A percentile compares a stretch with the other conserved stretches of the same genome.
Conservation (phyloP, 1,139 yeast species). For the Sugiyamaella novakii region DNA sequence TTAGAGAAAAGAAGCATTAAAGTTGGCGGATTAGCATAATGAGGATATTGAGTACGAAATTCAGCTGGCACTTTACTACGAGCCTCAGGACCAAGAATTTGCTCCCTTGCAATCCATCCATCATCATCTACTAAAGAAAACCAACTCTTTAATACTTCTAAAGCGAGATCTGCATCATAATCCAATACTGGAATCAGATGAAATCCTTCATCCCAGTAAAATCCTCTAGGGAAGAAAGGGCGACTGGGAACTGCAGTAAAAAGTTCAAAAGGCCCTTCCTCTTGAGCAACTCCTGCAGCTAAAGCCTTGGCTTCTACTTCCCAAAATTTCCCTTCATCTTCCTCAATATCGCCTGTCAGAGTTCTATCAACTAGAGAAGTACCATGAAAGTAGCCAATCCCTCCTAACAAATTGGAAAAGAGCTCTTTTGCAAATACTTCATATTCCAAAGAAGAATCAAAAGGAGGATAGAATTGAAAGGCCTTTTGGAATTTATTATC, state of each 20-base stretch:
- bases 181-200: slow-evolving; percentile 80
- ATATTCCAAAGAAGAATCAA: slow-evolving; percentile 48
- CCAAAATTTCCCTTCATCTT: slow-evolving; percentile 46
- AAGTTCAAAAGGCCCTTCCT: slow-evolving; percentile 51
- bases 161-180: slow-evolving; percentile 80
- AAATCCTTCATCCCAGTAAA: slow-evolving; percentile 99
- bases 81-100: slow-evolving; percentile 89
- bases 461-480: slow-evolving; percentile 62
- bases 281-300: slow-evolving; percentile 30
- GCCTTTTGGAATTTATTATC: slow-evolving; percentile 57
- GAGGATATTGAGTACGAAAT: slow-evolving; percentile 83
- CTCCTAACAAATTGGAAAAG: slow-evolving; percentile 83
- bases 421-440: slow-evolving; percentile 71
- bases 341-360: slow-evolving; percentile 54
- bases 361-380: slow-evolving; percentile 78
- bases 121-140: slow-evolving; percentile 78
- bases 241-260: slow-evolving; percentile 89
- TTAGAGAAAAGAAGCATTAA: slow-evolving; percentile 76
- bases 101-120: slow-evolving; percentile 98
- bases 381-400: slow-evolving; percentile 89
- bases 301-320: slow-evolving; percentile 32
- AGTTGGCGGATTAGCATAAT: slow-evolving; percentile 95
- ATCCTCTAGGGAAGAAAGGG: slow-evolving; percentile 94
- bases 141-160: slow-evolving; percentile 88
- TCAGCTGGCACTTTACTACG: slow-evolving; percentile 86